Conservation (phyloP, 495 filamentous ascomycete genomes). For the Neurospora terricola region DNA sequence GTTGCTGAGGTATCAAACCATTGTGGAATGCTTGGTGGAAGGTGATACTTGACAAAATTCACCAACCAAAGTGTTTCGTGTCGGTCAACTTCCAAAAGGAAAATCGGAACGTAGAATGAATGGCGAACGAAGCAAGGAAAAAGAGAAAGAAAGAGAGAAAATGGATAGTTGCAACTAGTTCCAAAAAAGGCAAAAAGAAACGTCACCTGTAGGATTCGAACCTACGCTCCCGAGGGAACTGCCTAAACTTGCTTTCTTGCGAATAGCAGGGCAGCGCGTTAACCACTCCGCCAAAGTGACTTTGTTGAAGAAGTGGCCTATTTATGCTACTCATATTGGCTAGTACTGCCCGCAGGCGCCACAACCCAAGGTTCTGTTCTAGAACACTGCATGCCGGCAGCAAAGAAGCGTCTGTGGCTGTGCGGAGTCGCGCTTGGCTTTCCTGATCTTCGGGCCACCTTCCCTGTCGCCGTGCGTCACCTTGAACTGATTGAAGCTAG, state of each 20-base stretch:
- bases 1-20: too few species aligned
- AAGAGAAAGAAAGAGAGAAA: neutral
- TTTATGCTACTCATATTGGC: neutral
- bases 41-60: too few species aligned
- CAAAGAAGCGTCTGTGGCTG: neutral
- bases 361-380: neutral
- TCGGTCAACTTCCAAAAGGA: neutral
- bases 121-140: neutral
- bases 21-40: too few species aligned
- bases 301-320: neutral
- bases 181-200: conserved; percentile 9
- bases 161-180: neutral
- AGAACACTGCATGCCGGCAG: neutral
- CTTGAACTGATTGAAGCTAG: neutral
- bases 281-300: conserved; percentile 16
- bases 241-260: neutral
- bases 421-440: neutral
- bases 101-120: neutral
- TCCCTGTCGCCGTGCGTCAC: neutral
- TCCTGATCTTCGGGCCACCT: neutral
- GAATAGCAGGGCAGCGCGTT: conserved; percentile 10
- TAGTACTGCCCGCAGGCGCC: neutral
- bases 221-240: conserved; percentile 4
- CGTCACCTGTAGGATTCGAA: conserved; percentile 12
- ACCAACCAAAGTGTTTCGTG: neutral